phyloP scores from a whole-genome alignment of 805 yeast species.

The Kodamaea kakaduensis region DNA sequence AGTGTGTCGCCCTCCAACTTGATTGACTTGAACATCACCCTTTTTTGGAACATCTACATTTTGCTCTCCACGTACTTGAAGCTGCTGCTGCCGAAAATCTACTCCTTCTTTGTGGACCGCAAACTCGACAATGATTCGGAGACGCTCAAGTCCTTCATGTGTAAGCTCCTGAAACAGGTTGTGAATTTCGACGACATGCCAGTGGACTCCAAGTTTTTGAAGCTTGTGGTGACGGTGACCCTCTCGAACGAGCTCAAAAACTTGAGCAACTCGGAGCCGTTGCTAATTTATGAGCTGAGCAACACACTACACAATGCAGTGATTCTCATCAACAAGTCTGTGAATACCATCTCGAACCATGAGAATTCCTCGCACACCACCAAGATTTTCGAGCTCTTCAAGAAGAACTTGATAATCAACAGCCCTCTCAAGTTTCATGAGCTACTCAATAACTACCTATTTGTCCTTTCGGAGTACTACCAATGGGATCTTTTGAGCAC shows the following conservation, averaged over 20 bases:
- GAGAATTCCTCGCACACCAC: constrained; percentile 1
- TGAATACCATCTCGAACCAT: constrained; percentile 12
- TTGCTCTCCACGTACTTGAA: constrained; percentile 42
- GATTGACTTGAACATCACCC: constrained; percentile 27
- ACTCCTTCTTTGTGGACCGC: constrained; percentile 15
- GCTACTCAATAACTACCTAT: constrained; percentile 44
- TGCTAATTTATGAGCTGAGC: constrained; percentile 31
- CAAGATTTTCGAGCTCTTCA: constrained; percentile 38
- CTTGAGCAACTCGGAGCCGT: constrained; percentile 16
- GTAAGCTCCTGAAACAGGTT: constrained; percentile 23
- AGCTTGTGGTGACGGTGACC: constrained; percentile 28
- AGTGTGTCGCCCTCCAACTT: constrained; percentile 20
- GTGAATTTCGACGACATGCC: constrained; percentile 12
- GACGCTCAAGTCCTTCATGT: constrained; percentile 18
- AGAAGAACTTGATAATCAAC: constrained; percentile 46
- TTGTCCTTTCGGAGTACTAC: constrained; percentile 34
- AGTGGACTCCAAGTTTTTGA: constrained; percentile 17
- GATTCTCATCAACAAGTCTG: constrained; percentile 47
- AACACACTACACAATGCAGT: constrained; percentile 50
- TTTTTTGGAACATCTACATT: constrained; percentile 48
- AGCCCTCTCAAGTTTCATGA: constrained; percentile 51
- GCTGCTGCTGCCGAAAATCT: constrained; percentile 18
- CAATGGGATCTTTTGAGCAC: constrained; percentile 45
- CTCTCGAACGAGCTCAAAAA: constrained; percentile 33
- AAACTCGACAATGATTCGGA: constrained; percentile 5